Conservation (phyloP, 192 early-diverging fungal species). For the Jimgerdemannia lactiflua region DNA sequence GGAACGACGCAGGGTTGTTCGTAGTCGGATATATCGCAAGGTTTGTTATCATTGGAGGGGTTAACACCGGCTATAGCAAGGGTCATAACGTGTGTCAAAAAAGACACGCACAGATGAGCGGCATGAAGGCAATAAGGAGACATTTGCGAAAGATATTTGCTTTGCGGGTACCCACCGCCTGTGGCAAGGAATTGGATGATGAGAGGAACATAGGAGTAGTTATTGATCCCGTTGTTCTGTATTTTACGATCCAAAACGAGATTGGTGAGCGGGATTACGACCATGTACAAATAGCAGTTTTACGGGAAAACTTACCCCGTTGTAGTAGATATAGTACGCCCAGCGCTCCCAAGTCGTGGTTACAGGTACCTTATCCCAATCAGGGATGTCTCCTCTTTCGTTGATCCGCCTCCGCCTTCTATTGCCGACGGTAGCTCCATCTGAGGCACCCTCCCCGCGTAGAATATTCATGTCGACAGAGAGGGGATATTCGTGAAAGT, state of each 20-base stretch:
- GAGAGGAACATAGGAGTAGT: slow-evolving; percentile 19
- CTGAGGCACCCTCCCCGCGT: no score
- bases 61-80: neutral
- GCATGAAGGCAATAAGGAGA: neutral
- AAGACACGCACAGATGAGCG: neutral
- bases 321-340: slow-evolving; percentile 26
- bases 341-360: slow-evolving; percentile 20
- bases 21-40: neutral
- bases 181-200: slow-evolving; percentile 13
- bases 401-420: no score
- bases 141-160: neutral
- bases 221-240: slow-evolving; percentile 24
- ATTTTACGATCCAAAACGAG: no score
- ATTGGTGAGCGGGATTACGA: no score
- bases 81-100: neutral
- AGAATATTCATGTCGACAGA: no score
- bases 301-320: slow-evolving; percentile 17
- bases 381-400: no score
- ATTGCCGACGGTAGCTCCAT: no score
- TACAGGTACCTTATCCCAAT: slow-evolving; percentile 20
- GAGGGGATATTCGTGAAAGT: no score
- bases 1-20: neutral
- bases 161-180: neutral
- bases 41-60: neutral
- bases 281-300: neutral